phyloP scores from a whole-genome alignment of 2,329 filamentous ascomycete genomes.

The Aspergillus jensenii region DNA sequence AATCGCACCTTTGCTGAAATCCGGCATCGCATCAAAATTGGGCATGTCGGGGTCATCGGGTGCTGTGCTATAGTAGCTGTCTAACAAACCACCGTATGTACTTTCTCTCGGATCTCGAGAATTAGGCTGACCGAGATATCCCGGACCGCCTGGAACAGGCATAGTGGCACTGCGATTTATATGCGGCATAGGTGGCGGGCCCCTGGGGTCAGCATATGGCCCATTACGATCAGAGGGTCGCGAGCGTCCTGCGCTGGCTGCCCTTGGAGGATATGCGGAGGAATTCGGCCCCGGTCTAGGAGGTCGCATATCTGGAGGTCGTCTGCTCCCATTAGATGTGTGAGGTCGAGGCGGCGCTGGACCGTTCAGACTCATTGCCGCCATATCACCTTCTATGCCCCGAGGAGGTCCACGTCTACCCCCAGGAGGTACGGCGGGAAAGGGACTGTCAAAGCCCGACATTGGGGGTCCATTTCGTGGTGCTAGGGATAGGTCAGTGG shows the following conservation, averaged over 20 bases:
- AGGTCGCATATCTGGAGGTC: constrained; percentile 32
- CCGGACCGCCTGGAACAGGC: constrained; percentile 25
- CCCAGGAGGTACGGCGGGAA: constrained; percentile 42
- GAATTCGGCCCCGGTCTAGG: constrained; percentile 23
- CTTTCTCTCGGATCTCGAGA: constrained; percentile 32
- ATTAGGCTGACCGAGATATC: constrained; percentile 36
- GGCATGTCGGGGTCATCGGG: constrained; percentile 60
- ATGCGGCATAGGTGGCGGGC: constrained; percentile 28
- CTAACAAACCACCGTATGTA: constrained; percentile 43
- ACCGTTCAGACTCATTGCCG: constrained; percentile 39
- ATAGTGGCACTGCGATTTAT: constrained; percentile 40
- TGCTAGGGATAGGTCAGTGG: constrained; percentile 17
- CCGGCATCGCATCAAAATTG: constrained; percentile 60
- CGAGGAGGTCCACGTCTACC: constrained; percentile 28
- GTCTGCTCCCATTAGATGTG: constrained; percentile 34
- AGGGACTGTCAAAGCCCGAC: constrained; percentile 51
- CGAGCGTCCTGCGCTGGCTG: constrained; percentile 27
- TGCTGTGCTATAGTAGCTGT: constrained; percentile 54
- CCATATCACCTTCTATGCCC: constrained; percentile 39
- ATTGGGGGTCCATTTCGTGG: constrained; percentile 30
- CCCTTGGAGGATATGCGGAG: constrained; percentile 24
- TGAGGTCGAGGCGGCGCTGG: constrained; percentile 35
- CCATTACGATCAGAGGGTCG: constrained; percentile 20
- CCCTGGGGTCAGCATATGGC: constrained; percentile 27
- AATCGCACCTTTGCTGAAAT: constrained; percentile 25